Conservation (phyloP, 2,329 filamentous ascomycete genomes). For the Aspergillus fumigatiaffinis region DNA sequence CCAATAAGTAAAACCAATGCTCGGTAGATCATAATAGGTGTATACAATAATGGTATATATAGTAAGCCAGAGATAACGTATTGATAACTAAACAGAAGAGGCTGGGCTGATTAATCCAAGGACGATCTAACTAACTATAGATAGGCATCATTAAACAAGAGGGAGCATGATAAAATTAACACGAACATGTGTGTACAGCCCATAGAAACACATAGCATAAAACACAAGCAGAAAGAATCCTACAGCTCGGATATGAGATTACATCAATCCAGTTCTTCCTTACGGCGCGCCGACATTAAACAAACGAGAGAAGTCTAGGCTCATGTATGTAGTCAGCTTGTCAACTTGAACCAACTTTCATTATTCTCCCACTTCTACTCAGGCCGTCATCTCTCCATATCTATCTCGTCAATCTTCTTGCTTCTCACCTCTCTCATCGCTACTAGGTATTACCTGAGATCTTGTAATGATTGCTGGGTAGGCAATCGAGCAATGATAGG, state of each 20-base stretch:
- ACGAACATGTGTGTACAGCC: not conserved
- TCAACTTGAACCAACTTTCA: not conserved
- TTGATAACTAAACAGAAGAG: too few species aligned
- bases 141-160: not conserved
- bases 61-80: too few species aligned
- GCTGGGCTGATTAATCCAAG: too few species aligned
- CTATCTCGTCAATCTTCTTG: not conserved
- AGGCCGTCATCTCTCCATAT: not conserved
- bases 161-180: not conserved
- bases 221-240: not conserved
- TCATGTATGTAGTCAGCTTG: not conserved
- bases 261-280: not conserved
- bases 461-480: not conserved
- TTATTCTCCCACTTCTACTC: not conserved
- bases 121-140: too few species aligned
- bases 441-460: not conserved
- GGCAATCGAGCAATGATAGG: not conserved
- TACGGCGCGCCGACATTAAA: not conserved
- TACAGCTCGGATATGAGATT: not conserved
- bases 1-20: not conserved
- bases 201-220: not conserved
- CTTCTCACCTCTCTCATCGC: not conserved
- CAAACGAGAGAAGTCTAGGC: not conserved
- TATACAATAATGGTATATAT: too few species aligned
- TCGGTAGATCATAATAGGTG: not conserved